Conservation (phyloP, 2,329 filamentous ascomycete genomes). For the Diaporthe sp. region DNA sequence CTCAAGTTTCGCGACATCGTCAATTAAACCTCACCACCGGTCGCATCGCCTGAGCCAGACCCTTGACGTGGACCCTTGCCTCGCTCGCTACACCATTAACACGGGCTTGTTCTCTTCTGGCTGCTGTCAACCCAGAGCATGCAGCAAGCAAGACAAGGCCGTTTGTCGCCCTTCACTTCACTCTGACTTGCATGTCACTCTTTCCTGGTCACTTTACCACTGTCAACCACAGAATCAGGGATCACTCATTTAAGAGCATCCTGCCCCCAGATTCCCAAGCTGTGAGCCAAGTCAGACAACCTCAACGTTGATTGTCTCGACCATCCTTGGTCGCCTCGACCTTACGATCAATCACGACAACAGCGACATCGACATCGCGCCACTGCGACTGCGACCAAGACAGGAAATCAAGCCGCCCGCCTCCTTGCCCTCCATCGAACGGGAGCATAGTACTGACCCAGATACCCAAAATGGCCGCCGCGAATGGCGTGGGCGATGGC, state of each 20-base stretch:
- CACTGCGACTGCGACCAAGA: not conserved
- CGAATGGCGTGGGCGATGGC: slow-evolving; percentile 54
- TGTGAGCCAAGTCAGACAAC: not conserved
- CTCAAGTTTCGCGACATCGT: slow-evolving; percentile 32
- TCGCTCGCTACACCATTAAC: not conserved
- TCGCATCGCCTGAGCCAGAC: not conserved
- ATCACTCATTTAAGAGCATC: not conserved
- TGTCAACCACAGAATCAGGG: not conserved
- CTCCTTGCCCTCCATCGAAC: not conserved
- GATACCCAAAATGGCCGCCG: slow-evolving; percentile 61
- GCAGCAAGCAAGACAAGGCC: not conserved
- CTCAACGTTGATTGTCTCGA: not conserved
- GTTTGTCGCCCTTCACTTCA: slow-evolving; percentile 9
- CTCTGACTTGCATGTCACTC: slow-evolving; percentile 3
- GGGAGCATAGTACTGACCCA: not conserved
- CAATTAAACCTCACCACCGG: slow-evolving; percentile 25
- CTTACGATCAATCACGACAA: not conserved
- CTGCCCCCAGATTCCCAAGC: not conserved
- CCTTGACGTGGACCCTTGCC: not conserved
- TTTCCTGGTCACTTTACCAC: not conserved
- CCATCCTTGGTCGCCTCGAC: not conserved
- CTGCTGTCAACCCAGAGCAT: slow-evolving; percentile 24
- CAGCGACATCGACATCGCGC: not conserved
- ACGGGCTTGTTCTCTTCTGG: not conserved
- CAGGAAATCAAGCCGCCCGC: not conserved